Conservation (phyloP, 306 rosid genomes). For the Senna tora region DNA sequence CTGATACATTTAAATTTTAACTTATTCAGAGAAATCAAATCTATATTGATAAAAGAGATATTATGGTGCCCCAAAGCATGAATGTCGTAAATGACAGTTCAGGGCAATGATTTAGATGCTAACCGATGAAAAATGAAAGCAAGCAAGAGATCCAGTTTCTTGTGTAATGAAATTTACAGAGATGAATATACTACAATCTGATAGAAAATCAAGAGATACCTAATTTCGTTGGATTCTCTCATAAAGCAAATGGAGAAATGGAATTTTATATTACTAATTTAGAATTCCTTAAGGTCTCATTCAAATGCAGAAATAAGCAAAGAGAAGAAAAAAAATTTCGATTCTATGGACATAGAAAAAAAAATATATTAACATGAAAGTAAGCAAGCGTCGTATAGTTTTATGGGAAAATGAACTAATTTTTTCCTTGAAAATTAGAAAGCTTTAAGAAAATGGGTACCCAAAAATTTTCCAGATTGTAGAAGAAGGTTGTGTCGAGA, state of each 20-base stretch:
- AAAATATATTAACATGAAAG: background rate
- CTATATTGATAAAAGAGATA: too few relatives aligned
- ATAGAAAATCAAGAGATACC: background rate
- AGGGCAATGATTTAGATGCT: constrained; percentile 21
- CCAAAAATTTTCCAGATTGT: background rate
- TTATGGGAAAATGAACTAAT: background rate
- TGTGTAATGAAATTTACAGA: background rate
- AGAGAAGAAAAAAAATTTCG: background rate
- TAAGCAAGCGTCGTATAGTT: background rate
- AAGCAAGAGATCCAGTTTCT: constrained; percentile 39
- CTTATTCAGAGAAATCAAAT: too few relatives aligned
- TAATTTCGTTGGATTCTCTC: background rate
- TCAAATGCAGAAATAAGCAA: background rate
- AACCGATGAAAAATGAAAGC: background rate
- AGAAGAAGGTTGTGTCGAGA: background rate
- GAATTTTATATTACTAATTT: background rate
- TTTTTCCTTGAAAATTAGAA: background rate
- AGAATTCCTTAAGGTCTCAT: constrained; percentile 16
- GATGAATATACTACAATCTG: background rate
- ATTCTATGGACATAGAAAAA: background rate
- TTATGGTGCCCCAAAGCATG: too few relatives aligned
- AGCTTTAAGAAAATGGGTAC: background rate
- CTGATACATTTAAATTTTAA: too few relatives aligned
- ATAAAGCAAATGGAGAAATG: background rate
- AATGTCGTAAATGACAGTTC: background rate